A percentile compares a stretch with the other conserved stretches of the same genome.
These are phyloP conservation scores for Pelargonium australe DNA, from an alignment of 441 rosid species.

Conservation along the genomic window DNA sequence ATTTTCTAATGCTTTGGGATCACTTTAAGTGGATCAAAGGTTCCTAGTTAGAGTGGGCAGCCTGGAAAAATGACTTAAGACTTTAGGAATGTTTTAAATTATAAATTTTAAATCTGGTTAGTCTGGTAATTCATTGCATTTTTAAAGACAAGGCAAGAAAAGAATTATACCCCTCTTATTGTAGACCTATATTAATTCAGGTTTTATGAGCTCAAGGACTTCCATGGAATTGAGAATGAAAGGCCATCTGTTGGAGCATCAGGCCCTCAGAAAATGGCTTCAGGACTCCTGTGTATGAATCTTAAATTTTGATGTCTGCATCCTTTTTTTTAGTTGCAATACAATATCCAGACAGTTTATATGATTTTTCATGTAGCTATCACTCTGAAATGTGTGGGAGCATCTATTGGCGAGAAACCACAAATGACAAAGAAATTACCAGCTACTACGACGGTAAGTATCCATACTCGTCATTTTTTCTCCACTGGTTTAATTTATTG, in stretches of 20 bases:
- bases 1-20: too few species aligned
- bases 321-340: neutral
- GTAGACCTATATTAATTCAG: constrained; percentile 33
- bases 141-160: neutral
- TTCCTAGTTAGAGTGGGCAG: too few species aligned
- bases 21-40: too few species aligned
- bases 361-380: constrained; percentile 50
- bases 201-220: constrained; percentile 65
- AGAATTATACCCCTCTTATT: constrained; percentile 2
- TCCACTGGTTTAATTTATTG: neutral
- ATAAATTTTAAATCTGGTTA: too few species aligned
- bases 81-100: too few species aligned
- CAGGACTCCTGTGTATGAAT: constrained; percentile 66
- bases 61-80: too few species aligned
- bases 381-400: constrained; percentile 68
- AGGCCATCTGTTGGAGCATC: constrained; percentile 40
- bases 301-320: constrained; percentile 7
- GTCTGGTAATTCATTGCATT: neutral
- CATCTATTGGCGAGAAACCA: constrained; percentile 77
- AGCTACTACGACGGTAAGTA: constrained; percentile 62
- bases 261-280: constrained; percentile 76
- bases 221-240: constrained; percentile 77
- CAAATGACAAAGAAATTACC: constrained; percentile 75
- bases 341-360: neutral
- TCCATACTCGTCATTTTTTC: constrained; percentile 14